Conservation (phyloP, 495 filamentous ascomycete genomes). For the Evernia prunastri region DNA sequence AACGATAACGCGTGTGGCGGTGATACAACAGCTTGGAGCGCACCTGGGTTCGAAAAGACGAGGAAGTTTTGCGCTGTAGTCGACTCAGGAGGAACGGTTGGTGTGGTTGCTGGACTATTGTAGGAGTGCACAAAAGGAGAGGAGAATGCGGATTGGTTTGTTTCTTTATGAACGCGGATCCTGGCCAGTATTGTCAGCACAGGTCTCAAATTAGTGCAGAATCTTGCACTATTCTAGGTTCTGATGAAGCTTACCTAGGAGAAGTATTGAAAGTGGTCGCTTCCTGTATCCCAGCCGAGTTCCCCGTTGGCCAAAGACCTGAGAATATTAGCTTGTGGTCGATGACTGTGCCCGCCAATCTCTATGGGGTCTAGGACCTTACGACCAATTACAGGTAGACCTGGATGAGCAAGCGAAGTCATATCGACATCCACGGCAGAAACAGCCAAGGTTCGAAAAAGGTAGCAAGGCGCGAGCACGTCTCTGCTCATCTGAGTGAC, state of each 20-base stretch:
- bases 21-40: neutral
- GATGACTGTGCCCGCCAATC: neutral
- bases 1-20: neutral
- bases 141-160: neutral
- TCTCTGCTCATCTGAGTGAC: no score
- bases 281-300: neutral
- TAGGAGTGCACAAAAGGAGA: neutral
- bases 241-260: neutral
- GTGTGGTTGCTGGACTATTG: neutral
- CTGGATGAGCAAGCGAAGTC: neutral
- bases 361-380: neutral
- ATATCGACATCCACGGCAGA: neutral
- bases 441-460: neutral
- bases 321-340: neutral
- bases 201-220: neutral
- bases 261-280: neutral
- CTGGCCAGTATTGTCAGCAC: neutral
- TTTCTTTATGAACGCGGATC: no score
- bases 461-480: neutral
- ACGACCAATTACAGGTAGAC: neutral
- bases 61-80: neutral
- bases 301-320: neutral
- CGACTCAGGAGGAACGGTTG: neutral
- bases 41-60: neutral
- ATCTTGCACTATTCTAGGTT: neutral